These are phyloP conservation scores for Amauroascus verrucosus DNA, from an alignment of 2,329 filamentous ascomycete genomes.

Conservation along the genomic window DNA sequence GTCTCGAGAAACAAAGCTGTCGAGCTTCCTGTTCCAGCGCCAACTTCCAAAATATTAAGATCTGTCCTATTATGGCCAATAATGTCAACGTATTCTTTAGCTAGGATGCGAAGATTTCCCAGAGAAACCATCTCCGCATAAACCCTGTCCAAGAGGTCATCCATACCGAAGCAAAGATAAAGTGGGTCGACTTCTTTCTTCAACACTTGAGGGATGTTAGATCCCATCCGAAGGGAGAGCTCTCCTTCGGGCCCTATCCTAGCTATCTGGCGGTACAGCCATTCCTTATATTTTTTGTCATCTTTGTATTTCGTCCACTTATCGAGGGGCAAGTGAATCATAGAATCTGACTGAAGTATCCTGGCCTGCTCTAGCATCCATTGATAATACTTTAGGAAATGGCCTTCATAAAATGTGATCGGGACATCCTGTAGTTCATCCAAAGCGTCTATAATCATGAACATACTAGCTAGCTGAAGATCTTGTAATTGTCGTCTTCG, in stretches of 20 bases:
- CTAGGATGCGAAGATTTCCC: constrained; percentile 11
- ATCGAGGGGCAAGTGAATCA: constrained; percentile 20
- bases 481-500: constrained; percentile 3
- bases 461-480: constrained; percentile 24
- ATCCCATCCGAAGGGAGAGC: constrained; percentile 25
- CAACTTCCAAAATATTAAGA: constrained; percentile 18
- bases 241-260: constrained; percentile 23
- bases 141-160: constrained; percentile 22
- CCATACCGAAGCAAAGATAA: constrained; percentile 27
- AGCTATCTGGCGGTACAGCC: constrained; percentile 20
- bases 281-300: constrained; percentile 19
- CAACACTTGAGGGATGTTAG: constrained; percentile 24
- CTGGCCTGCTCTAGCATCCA: constrained; percentile 23
- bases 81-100: constrained; percentile 19
- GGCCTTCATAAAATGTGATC: constrained; percentile 17
- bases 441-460: constrained; percentile 25
- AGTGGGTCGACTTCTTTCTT: constrained; percentile 25
- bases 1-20: constrained; percentile 11
- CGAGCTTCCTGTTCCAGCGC: constrained; percentile 17
- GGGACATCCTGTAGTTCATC: constrained; percentile 16
- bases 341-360: constrained; percentile 18
- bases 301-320: constrained; percentile 19
- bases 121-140: constrained; percentile 16
- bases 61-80: constrained; percentile 21
- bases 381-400: constrained; percentile 24